phyloP scores from a whole-genome alignment of 1,284 basidiomycete genomes.

The Austroboletus rostrupii region DNA sequence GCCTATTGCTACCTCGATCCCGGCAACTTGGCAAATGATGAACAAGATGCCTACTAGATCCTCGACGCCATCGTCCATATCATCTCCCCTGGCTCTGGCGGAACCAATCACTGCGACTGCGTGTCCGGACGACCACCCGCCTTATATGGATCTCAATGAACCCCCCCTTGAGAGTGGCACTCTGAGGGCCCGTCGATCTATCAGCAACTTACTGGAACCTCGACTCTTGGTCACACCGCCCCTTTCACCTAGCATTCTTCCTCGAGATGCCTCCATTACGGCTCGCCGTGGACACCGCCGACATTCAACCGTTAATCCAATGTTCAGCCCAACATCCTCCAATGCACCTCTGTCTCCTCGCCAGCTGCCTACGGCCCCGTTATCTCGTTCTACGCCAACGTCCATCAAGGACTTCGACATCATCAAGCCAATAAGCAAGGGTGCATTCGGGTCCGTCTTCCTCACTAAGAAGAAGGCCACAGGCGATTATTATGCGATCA shows the following conservation, averaged over 20 bases:
- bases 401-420: conserved; percentile 99
- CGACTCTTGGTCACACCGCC: conserved; percentile 69
- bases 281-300: conserved; percentile 60
- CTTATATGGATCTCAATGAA: conserved; percentile 62
- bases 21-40: conserved; percentile 41
- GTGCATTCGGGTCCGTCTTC: conserved; percentile 98
- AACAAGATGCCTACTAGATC: conserved; percentile 68
- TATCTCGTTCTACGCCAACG: conserved; percentile 78
- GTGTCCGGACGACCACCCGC: conserved; percentile 51
- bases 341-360: conserved; percentile 82
- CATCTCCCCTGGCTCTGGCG: conserved; percentile 76
- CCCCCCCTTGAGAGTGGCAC: conserved; percentile 32
- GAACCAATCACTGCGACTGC: conserved; percentile 74
- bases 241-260: conserved; percentile 62
- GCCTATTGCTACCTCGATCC: conserved; percentile 25
- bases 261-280: conserved; percentile 49
- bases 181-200: conserved; percentile 58
- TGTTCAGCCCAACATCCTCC: conserved; percentile 54
- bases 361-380: conserved; percentile 72
- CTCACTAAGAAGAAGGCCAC: conserved; percentile 97
- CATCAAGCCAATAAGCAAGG: conserved; percentile 99
- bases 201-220: conserved; percentile 64
- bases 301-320: conserved; percentile 67
- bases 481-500: conserved; percentile 99
- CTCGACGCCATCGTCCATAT: conserved; percentile 79